Conservation (phyloP, 192 early-diverging fungal species). For the Dimargaris verticillata region DNA sequence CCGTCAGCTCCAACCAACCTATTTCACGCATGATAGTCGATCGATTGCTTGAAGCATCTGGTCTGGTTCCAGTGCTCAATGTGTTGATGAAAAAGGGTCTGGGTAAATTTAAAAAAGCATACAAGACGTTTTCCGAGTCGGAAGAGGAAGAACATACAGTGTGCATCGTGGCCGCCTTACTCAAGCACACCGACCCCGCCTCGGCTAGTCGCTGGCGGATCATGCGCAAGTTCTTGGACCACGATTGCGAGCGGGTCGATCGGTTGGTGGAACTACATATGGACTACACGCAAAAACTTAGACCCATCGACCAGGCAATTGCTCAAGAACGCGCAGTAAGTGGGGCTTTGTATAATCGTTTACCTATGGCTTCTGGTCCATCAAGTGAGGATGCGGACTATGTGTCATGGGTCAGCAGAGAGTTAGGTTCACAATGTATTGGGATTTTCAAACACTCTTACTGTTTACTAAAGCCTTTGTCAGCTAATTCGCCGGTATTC, state of each 20-base stretch:
- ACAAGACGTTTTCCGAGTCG: conserved; percentile 55
- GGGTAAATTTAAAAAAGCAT: conserved; percentile 59
- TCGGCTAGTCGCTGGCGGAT: conserved; percentile 51
- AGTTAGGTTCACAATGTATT: neutral
- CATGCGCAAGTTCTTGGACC: conserved; percentile 66
- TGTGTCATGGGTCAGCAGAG: neutral
- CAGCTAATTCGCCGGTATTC: neutral
- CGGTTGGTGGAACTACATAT: conserved; percentile 60
- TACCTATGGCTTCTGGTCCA: neutral
- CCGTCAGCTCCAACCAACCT: conserved; percentile 31
- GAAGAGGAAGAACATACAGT: conserved; percentile 83
- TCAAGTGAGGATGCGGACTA: neutral
- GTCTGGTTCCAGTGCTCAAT: conserved; percentile 73
- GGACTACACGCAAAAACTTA: conserved; percentile 46
- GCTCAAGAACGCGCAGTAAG: conserved; percentile 26
- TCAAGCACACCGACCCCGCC: conserved; percentile 42
- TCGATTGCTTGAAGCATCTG: conserved; percentile 64
- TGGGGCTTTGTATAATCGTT: neutral
- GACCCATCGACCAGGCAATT: conserved; percentile 34
- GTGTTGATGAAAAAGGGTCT: conserved; percentile 62
- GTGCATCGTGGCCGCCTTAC: conserved; percentile 64
- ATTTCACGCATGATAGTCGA: conserved; percentile 33
- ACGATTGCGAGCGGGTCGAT: conserved; percentile 67
- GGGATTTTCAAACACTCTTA: neutral
- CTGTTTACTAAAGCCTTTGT: neutral